These are phyloP conservation scores for Thalia dealbata DNA, from an alignment of 176 grass and related monocot genomes.

Conservation along the genomic window DNA sequence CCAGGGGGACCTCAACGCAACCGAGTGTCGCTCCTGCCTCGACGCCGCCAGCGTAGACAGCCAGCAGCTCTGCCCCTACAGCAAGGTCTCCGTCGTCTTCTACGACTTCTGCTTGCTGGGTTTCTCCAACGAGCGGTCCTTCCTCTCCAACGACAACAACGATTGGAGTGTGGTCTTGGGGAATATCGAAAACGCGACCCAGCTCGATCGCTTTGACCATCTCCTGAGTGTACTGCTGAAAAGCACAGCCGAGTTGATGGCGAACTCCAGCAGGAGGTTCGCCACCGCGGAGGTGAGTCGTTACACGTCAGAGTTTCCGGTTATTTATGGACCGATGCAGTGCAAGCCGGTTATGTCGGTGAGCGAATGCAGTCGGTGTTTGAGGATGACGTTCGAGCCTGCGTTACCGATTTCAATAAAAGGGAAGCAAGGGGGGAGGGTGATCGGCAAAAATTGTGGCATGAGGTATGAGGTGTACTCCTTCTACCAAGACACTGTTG, in stretches of 20 bases:
- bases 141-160: constrained; percentile 5
- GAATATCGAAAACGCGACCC: not conserved
- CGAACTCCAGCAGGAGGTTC: constrained; percentile 25
- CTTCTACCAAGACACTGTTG: not conserved
- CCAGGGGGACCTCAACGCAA: constrained; percentile 28
- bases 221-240: not conserved
- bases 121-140: constrained; percentile 12
- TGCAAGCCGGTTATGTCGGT: constrained; percentile 20
- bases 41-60: not conserved
- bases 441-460: constrained; percentile 19
- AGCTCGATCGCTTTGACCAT: not conserved
- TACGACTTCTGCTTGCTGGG: constrained; percentile 31
- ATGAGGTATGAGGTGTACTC: not conserved
- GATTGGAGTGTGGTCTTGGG: no score
- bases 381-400: not conserved
- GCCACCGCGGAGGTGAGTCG: constrained; percentile 16
- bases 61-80: not conserved
- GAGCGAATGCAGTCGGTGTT: constrained; percentile 6
- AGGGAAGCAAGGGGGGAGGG: not conserved
- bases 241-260: constrained; percentile 6
- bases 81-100: not conserved
- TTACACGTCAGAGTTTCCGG: not conserved
- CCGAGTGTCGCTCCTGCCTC: constrained; percentile 27
- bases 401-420: not conserved
- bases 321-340: constrained; percentile 24